These are phyloP conservation scores for Rosa rugosa DNA, from an alignment of 306 rosid genomes.

Conservation along the genomic window DNA sequence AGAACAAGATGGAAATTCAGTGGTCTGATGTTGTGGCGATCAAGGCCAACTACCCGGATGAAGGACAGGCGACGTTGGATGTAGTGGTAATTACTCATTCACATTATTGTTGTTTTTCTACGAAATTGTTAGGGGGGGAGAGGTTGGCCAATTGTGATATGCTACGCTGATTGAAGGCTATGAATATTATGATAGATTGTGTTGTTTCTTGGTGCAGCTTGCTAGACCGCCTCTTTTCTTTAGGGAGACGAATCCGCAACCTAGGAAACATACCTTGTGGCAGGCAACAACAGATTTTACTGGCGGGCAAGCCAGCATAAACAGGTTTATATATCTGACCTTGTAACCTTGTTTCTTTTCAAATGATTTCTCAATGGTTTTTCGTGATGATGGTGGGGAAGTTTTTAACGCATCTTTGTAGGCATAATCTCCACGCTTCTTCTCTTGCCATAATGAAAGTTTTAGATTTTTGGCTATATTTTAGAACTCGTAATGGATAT, in stretches of 20 bases:
- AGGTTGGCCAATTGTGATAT: background rate
- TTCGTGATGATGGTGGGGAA: background rate
- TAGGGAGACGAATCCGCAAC: slow-evolving; percentile 89
- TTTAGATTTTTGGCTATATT: background rate
- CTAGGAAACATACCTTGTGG: slow-evolving; percentile 91
- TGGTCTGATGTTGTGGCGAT: slow-evolving; percentile 88
- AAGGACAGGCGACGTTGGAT: slow-evolving; percentile 65
- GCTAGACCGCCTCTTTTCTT: slow-evolving; percentile 78
- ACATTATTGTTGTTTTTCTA: background rate
- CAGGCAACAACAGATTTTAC: slow-evolving; percentile 82
- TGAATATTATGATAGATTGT: background rate
- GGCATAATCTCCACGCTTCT: background rate
- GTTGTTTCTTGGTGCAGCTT: slow-evolving; percentile 45
- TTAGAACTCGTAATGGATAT: background rate
- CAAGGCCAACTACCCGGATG: slow-evolving; percentile 75
- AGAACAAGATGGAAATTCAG: slow-evolving; percentile 88
- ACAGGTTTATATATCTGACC: slow-evolving; percentile 49
- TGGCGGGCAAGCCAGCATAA: slow-evolving; percentile 66
- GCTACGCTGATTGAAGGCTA: background rate
- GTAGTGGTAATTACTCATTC: slow-evolving; percentile 47
- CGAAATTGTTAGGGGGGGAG: background rate
- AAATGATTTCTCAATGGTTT: background rate
- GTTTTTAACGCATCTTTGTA: background rate
- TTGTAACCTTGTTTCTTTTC: background rate
- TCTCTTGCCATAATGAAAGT: background rate